A percentile compares a stretch with the other conserved stretches of the same genome.
Conservation (phyloP, 768 basidiomycete genomes). For the Neoboletus brunneissimus region DNA sequence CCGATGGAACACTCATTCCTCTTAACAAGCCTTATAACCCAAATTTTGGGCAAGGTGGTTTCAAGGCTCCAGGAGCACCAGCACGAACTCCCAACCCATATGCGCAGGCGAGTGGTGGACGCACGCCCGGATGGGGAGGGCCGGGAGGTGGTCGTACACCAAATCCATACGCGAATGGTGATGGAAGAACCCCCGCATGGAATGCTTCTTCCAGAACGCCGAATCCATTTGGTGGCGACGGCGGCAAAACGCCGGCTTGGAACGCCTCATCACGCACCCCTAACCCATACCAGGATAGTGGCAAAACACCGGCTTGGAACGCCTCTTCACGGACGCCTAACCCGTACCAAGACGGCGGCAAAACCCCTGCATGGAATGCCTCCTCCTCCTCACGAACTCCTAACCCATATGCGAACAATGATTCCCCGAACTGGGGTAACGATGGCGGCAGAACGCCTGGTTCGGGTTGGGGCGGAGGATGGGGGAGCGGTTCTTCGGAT, state of each 20-base stretch:
- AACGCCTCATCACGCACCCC: conserved; percentile 50
- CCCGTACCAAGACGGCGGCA: conserved; percentile 37
- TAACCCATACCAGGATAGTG: conserved; percentile 47
- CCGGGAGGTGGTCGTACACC: conserved; percentile 50
- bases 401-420: conserved; percentile 42
- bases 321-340: conserved; percentile 53
- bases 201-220: conserved; percentile 64
- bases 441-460: conserved; percentile 52
- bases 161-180: conserved; percentile 60
- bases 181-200: conserved; percentile 62
- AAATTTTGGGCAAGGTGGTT: conserved; percentile 17
- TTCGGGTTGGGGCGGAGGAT: conserved; percentile 37
- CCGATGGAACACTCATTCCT: conserved; percentile 52
- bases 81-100: conserved; percentile 47
- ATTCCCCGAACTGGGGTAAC: conserved; percentile 28
- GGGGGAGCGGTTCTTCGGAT: conserved; percentile 19
- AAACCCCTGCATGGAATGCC: conserved; percentile 18
- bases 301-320: conserved; percentile 53
- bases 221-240: conserved; percentile 58
- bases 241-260: conserved; percentile 70
- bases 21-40: conserved; percentile 41
- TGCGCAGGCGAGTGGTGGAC: conserved; percentile 37
- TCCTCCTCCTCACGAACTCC: conserved; percentile 47
- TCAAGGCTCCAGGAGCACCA: conserved; percentile 40
- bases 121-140: conserved; percentile 36